phyloP scores from a whole-genome alignment of 352 stramenopile genomes.

The Phytophthora kernoviae region DNA sequence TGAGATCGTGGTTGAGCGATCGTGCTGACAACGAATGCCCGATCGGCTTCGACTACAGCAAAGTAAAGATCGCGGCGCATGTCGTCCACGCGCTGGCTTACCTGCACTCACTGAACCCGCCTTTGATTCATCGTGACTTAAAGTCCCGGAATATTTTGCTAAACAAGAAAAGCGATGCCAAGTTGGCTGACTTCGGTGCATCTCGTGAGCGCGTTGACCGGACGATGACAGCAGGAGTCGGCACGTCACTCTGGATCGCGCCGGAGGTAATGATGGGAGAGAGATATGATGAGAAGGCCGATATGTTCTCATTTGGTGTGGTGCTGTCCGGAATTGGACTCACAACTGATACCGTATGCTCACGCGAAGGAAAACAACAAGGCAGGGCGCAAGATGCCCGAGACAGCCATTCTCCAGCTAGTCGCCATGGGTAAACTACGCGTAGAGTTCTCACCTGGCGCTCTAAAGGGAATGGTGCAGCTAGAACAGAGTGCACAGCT shows the following conservation, averaged over 20 bases:
- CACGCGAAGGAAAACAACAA: slow-evolving; percentile 42
- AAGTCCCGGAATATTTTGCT: slow-evolving; percentile 62
- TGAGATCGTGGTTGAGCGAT: slow-evolving; percentile 45
- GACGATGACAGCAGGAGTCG: slow-evolving; percentile 51
- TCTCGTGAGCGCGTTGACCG: slow-evolving; percentile 41
- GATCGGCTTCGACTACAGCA: slow-evolving; percentile 43
- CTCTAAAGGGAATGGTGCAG: slow-evolving; percentile 34
- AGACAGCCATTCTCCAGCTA: slow-evolving; percentile 56
- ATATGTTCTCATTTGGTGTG: slow-evolving; percentile 57
- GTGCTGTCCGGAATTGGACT: slow-evolving; percentile 54
- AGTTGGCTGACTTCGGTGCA: slow-evolving; percentile 54
- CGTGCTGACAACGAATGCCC: slow-evolving; percentile 26
- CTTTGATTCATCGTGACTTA: slow-evolving; percentile 53
- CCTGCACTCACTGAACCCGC: slow-evolving; percentile 46
- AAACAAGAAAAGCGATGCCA: slow-evolving; percentile 37
- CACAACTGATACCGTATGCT: slow-evolving; percentile 40
- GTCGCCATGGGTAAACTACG: slow-evolving; percentile 50
- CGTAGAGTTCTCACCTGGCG: slow-evolving; percentile 37
- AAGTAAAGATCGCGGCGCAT: slow-evolving; percentile 44
- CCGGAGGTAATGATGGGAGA: slow-evolving; percentile 54
- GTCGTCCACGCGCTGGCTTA: slow-evolving; percentile 48
- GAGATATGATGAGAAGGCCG: slow-evolving; percentile 49
- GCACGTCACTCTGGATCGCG: slow-evolving; percentile 48
- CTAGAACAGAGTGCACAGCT: slow-evolving; percentile 41
- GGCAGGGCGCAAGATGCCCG: slow-evolving; percentile 40